These are phyloP conservation scores for Colletotrichum sidae DNA, from an alignment of 2,329 filamentous ascomycete species.

Conservation along the genomic window DNA sequence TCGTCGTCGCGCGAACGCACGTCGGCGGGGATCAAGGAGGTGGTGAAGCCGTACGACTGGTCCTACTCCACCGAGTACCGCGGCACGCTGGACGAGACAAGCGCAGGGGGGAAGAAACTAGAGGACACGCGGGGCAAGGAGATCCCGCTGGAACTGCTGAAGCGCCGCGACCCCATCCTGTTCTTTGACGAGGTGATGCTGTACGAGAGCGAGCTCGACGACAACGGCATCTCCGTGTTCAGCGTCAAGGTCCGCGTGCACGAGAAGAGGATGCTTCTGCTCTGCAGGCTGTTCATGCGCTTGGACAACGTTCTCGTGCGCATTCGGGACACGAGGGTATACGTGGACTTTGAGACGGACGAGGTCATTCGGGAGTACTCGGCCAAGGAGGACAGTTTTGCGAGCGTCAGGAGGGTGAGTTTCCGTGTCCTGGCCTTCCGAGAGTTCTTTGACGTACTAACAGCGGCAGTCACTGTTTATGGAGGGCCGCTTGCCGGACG, in stretches of 20 bases:
- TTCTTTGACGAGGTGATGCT: constrained; percentile 97
- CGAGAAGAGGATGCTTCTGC: constrained; percentile 85
- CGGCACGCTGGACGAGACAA: constrained; percentile 68
- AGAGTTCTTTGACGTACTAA: constrained; percentile 36
- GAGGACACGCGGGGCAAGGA: constrained; percentile 46
- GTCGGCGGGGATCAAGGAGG: constrained; percentile 88
- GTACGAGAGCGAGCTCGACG: constrained; percentile 97
- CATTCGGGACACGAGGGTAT: constrained; percentile 90
- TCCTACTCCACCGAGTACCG: constrained; percentile 92
- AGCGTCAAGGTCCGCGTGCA: constrained; percentile 95
- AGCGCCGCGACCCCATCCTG: constrained; percentile 89
- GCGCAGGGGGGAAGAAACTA: neutral
- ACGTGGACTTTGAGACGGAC: constrained; percentile 85
- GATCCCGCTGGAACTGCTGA: constrained; percentile 89
- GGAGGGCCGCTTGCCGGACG: constrained; percentile 70
- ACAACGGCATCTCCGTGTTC: constrained; percentile 93
- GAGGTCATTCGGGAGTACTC: constrained; percentile 91
- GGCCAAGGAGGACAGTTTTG: constrained; percentile 85
- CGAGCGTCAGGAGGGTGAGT: constrained; percentile 77
- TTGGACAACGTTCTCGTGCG: constrained; percentile 90
- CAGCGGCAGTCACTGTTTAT: constrained; percentile 58
- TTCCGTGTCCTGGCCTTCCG: neutral
- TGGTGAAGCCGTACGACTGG: constrained; percentile 98
- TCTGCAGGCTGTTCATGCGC: constrained; percentile 91
- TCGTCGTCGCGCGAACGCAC: constrained; percentile 75